These are phyloP conservation scores for Baorangia bicolor DNA, from an alignment of 768 basidiomycete genomes.

Conservation along the genomic window DNA sequence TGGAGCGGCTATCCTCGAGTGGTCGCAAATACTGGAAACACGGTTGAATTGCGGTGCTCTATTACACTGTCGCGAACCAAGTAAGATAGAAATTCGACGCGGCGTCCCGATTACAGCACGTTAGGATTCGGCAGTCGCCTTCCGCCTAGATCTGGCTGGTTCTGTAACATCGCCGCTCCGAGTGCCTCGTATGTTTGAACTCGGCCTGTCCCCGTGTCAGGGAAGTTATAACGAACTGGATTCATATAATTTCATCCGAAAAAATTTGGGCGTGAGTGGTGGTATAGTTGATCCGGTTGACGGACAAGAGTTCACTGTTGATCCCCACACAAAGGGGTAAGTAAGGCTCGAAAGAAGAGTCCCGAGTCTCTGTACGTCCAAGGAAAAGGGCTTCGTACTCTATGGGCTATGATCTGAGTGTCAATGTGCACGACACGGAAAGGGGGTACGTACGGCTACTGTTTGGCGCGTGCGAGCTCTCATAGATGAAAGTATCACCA, in stretches of 20 bases:
- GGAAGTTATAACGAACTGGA: neutral
- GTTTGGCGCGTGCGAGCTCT: slow-evolving; percentile 5
- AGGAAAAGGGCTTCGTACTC: slow-evolving; percentile 12
- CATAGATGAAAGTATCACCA: neutral
- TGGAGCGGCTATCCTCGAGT: too few relatives aligned
- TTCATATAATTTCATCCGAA: slow-evolving; percentile 3
- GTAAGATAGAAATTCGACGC: neutral
- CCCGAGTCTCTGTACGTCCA: slow-evolving; percentile 8
- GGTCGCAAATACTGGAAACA: neutral
- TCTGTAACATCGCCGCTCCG: neutral
- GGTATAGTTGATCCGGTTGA: neutral
- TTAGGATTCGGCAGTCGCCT: neutral
- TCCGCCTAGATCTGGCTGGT: neutral
- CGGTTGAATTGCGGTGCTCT: neutral
- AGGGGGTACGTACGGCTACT: neutral
- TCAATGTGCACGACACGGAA: neutral
- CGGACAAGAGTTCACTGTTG: slow-evolving; percentile 5
- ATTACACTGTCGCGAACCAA: neutral
- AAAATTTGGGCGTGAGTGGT: slow-evolving; percentile 6
- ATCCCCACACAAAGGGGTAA: slow-evolving; percentile 10
- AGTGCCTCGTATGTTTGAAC: slow-evolving; percentile 4
- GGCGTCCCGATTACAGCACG: neutral
- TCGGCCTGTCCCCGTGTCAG: neutral
- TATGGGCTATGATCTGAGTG: neutral
- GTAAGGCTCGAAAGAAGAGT: slow-evolving; percentile 3